Conservation (phyloP, 2,329 filamentous ascomycete genomes). For the Sphaerulina musiva region DNA sequence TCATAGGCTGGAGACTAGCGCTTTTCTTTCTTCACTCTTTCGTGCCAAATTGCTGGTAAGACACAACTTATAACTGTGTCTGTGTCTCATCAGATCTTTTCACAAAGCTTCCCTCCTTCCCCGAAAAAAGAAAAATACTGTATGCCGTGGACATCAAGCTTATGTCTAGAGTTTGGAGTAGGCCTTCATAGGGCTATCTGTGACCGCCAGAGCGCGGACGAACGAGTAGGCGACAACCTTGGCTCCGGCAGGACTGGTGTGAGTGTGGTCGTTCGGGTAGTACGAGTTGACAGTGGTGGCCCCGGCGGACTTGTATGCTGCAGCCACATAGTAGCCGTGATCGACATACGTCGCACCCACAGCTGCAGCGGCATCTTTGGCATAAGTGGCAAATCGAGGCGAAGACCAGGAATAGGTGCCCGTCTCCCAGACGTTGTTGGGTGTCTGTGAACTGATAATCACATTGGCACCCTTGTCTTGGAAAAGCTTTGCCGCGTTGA, state of each 20-base stretch:
- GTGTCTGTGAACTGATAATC: constrained; percentile 53
- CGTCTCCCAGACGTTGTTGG: constrained; percentile 58
- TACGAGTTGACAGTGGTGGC: constrained; percentile 45
- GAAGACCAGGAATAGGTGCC: constrained; percentile 47
- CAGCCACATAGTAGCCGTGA: constrained; percentile 54
- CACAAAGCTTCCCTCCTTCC: no score
- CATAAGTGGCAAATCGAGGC: constrained; percentile 53
- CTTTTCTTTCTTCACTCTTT: no score
- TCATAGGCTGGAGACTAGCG: no score
- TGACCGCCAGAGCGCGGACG: constrained; percentile 31
- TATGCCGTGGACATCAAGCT: no score
- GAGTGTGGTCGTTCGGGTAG: constrained; percentile 55
- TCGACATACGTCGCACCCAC: constrained; percentile 48
- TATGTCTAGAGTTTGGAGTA: not conserved
- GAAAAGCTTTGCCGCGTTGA: constrained; percentile 51
- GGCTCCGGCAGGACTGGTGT: constrained; percentile 52
- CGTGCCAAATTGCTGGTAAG: no score
- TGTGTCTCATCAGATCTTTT: no score
- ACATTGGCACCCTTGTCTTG: constrained; percentile 55
- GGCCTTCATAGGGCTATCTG: constrained; percentile 10
- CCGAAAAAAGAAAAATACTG: no score
- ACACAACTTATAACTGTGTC: no score
- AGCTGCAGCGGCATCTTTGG: constrained; percentile 47
- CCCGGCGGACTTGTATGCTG: constrained; percentile 44
- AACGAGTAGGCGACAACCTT: constrained; percentile 52